These are phyloP conservation scores for Gossypium aridum DNA, from an alignment of 441 rosid species.

Conservation along the genomic window DNA sequence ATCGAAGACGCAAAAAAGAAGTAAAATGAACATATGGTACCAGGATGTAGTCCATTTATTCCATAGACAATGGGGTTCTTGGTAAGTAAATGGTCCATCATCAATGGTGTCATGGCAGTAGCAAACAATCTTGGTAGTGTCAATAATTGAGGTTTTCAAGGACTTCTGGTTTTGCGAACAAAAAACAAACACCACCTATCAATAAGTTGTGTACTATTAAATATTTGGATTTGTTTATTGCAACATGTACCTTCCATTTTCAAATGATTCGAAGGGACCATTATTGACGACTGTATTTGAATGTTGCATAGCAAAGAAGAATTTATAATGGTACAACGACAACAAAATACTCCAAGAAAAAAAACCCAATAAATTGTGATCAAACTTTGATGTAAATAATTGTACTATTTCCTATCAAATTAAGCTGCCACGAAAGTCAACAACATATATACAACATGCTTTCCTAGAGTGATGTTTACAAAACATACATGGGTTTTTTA, in stretches of 20 bases:
- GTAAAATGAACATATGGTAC: no score
- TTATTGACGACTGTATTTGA: background rate
- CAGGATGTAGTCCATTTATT: no score
- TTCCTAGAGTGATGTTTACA: background rate
- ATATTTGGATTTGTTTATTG: background rate
- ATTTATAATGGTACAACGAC: background rate
- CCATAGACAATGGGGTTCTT: background rate
- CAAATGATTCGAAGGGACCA: background rate
- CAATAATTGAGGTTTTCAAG: background rate
- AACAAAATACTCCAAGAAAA: background rate
- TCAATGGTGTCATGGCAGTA: background rate
- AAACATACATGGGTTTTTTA: no score
- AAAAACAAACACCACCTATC: background rate
- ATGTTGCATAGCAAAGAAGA: background rate
- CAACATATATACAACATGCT: background rate
- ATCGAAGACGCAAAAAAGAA: no score
- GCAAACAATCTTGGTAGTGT: background rate
- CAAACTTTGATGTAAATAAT: background rate
- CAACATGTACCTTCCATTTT: background rate
- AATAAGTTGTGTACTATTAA: background rate
- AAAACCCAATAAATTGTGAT: background rate
- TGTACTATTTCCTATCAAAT: background rate
- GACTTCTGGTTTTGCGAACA: background rate
- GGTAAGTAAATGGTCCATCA: background rate
- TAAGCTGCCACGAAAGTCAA: background rate